Evolutionary conservation across 2,329 filamentous ascomycete genomes (phyloP).

Genomic region (Didymella exigua): DNA sequence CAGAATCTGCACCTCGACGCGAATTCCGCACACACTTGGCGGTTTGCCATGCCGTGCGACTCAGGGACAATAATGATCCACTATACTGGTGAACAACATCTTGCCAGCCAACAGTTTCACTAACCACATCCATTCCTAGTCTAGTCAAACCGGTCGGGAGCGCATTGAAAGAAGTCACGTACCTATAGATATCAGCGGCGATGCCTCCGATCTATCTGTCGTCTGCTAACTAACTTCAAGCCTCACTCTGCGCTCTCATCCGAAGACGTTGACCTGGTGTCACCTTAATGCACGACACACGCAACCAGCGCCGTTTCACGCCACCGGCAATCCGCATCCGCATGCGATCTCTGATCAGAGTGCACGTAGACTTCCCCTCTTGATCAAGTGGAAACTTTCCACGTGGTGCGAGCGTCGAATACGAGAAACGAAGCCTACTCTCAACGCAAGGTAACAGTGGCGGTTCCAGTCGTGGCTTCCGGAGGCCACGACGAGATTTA

Average conservation of each 20-base stretch:
- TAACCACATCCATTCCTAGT: slow-evolving; percentile 19
- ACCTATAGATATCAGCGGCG: slow-evolving; percentile 8
- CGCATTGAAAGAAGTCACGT: not conserved
- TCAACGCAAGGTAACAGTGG: not conserved
- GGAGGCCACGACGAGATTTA: not conserved
- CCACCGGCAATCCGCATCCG: not conserved
- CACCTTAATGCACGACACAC: not conserved
- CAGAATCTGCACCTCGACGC: slow-evolving; percentile 6
- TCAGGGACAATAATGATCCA: not conserved
- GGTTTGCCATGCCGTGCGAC: not conserved
- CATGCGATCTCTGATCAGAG: not conserved
- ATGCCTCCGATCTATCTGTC: not conserved
- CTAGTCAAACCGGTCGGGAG: slow-evolving; percentile 6
- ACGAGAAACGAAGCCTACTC: slow-evolving; percentile 1
- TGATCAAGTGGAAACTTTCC: not conserved
- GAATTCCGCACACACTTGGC: not conserved
- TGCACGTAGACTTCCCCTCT: not conserved
- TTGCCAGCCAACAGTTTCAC: slow-evolving; percentile 26
- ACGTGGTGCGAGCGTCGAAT: slow-evolving; percentile 9
- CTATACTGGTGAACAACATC: slow-evolving; percentile 3
- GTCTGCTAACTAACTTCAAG: not conserved
- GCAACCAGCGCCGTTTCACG: slow-evolving; percentile 7
- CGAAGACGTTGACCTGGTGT: slow-evolving; percentile 1
- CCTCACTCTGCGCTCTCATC: not conserved
- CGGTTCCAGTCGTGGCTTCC: slow-evolving; percentile 1